phyloP scores from a whole-genome alignment of 129 eudicot species.

The Deinandra increscens region DNA sequence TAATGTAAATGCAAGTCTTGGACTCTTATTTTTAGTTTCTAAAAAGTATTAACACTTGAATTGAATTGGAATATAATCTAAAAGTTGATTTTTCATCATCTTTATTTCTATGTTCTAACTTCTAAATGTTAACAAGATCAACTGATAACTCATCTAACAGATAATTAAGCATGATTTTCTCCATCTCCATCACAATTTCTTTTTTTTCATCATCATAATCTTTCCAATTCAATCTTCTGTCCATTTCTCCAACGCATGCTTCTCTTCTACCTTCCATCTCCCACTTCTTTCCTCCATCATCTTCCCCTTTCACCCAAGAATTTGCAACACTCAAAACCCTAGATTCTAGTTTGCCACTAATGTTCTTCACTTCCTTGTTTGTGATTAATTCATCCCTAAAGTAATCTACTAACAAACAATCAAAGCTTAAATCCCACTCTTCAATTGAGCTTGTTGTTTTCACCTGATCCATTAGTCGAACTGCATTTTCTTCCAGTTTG shows the following conservation, averaged over 20 bases:
- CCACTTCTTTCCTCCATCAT: slow-evolving; percentile 44
- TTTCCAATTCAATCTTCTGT: slow-evolving; percentile 44
- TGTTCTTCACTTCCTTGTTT: slow-evolving; percentile 18
- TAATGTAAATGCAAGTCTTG: too few species aligned
- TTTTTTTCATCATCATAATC: slow-evolving; percentile 45
- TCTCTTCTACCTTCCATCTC: slow-evolving; percentile 38
- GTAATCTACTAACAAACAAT: slow-evolving; percentile 47
- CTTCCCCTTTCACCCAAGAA: slow-evolving; percentile 48
- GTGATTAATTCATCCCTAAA: slow-evolving; percentile 41
- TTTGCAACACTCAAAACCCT: slow-evolving; percentile 41
- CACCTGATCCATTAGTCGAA: slow-evolving; percentile 30
- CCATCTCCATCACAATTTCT: slow-evolving; percentile 47
- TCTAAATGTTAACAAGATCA: slow-evolving; percentile 35
- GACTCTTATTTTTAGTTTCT: too few species aligned
- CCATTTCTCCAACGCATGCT: slow-evolving; percentile 52
- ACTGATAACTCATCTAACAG: slow-evolving; percentile 53
- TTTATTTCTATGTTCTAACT: slow-evolving; percentile 8
- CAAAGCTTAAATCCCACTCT: slow-evolving; percentile 4
- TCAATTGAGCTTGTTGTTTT: slow-evolving; percentile 18
- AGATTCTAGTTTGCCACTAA: slow-evolving; percentile 15
- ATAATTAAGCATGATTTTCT: slow-evolving; percentile 37
- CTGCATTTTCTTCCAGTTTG: slow-evolving; percentile 45
- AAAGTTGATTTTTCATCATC: neutral
- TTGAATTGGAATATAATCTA: neutral
- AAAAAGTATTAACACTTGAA: too few species aligned